Evolutionary conservation across 2,329 filamentous ascomycete genomes (phyloP).

Genomic region (Aspergillus sp.): DNA sequence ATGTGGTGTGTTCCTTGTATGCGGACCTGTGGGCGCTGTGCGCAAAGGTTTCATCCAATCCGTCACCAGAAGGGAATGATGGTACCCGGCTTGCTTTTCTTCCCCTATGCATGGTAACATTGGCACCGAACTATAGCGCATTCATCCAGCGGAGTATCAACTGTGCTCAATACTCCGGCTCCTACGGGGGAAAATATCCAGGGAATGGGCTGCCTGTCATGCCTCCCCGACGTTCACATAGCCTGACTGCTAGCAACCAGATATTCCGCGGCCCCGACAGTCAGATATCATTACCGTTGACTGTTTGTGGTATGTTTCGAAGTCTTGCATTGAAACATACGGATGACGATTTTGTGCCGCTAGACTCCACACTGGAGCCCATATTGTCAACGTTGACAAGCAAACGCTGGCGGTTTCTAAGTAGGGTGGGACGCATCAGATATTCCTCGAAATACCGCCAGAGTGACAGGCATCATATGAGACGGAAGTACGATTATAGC

Average conservation of each 20-base stretch:
- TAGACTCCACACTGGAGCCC: slow-evolving; percentile 22
- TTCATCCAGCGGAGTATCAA: slow-evolving; percentile 24
- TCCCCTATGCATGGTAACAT: slow-evolving; percentile 34
- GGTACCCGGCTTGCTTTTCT: slow-evolving; percentile 27
- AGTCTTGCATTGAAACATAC: slow-evolving; percentile 12
- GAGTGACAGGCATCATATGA: slow-evolving; percentile 1
- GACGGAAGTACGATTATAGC: background rate
- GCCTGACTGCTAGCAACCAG: slow-evolving; percentile 25
- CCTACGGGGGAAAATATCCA: slow-evolving; percentile 16
- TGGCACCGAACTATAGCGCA: slow-evolving; percentile 30
- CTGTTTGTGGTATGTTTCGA: slow-evolving; percentile 20
- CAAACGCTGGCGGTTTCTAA: slow-evolving; percentile 9
- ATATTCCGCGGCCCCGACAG: slow-evolving; percentile 13
- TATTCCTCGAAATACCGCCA: slow-evolving; percentile 15
- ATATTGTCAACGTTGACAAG: slow-evolving; percentile 17
- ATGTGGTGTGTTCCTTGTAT: slow-evolving; percentile 32
- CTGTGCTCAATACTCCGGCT: background rate
- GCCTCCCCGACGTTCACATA: slow-evolving; percentile 28
- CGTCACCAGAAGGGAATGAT: background rate
- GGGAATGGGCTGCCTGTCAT: slow-evolving; percentile 28
- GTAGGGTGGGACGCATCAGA: slow-evolving; percentile 8
- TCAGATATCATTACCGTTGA: slow-evolving; percentile 18
- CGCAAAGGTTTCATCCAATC: slow-evolving; percentile 23
- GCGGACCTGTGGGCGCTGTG: slow-evolving; percentile 38
- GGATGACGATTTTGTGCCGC: slow-evolving; percentile 21